Conservation (phyloP, 495 filamentous ascomycete genomes). For the Lichina pygmaea region DNA sequence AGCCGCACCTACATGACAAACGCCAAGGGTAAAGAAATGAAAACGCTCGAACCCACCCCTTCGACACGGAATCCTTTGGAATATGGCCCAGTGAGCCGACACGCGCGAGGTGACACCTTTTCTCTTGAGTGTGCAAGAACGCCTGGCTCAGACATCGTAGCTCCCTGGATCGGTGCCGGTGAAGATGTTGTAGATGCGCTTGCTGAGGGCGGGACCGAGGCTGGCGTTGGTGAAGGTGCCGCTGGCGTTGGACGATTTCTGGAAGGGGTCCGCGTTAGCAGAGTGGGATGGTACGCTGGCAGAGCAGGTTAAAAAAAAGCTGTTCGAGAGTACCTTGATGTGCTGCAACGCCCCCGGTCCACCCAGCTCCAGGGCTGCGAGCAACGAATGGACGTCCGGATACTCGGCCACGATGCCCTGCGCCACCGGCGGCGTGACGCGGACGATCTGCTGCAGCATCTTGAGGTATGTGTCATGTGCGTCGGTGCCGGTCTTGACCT, state of each 20-base stretch:
- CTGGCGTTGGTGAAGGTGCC: constrained; percentile 35
- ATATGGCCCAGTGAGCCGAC: too few species aligned
- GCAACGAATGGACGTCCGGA: constrained; percentile 25
- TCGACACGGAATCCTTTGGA: too few species aligned
- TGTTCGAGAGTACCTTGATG: constrained; percentile 17
- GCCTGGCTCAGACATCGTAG: constrained; percentile 27
- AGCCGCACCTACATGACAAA: too few species aligned
- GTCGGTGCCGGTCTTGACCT: constrained; percentile 47
- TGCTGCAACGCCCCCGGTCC: constrained; percentile 34
- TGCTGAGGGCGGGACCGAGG: constrained; percentile 44
- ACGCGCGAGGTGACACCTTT: too few species aligned
- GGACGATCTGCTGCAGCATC: constrained; percentile 54
- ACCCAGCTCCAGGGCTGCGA: constrained; percentile 26
- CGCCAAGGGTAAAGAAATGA: constrained; percentile 10
- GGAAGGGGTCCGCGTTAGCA: constrained; percentile 3
- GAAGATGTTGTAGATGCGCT: constrained; percentile 47
- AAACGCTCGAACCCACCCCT: too few species aligned
- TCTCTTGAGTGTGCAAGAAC: neutral
- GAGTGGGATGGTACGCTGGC: neutral
- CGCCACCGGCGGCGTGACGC: constrained; percentile 47
- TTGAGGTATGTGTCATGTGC: constrained; percentile 41
- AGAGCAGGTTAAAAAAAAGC: neutral
- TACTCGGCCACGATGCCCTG: constrained; percentile 40
- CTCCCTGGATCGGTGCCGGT: constrained; percentile 36
- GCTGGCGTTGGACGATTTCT: constrained; percentile 41